Evolutionary conservation across 2,329 filamentous ascomycete species (phyloP), one percentile per base, ranked within the genome.

Genomic region (Shiraia bambusicola): DNA sequence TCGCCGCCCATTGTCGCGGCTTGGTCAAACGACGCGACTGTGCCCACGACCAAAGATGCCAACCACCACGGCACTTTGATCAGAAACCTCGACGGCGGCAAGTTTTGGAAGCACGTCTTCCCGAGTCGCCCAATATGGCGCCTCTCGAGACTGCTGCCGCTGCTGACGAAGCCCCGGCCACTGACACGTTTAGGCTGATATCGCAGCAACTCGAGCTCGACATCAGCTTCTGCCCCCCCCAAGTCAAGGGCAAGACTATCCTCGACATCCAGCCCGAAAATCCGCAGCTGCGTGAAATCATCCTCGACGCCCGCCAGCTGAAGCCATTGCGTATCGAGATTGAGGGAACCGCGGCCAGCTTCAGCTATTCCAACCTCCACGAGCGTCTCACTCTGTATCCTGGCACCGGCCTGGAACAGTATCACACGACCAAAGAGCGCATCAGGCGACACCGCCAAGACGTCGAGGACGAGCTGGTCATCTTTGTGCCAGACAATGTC

Each of bases 171-270:
- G 52, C 59, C 45, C 53, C 59, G 52, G 47, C 56, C 45, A 55
- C 54, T 51, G 59, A 58, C 53, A 56, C 56, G 22, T 83, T 78
- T 59, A 74, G 75, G 34, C 74, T 97, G 43, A 78, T 88, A 40
- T 86, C 90, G 70, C 92, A 97, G 71, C 87, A 88, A 66, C 84
- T 98, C 35, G 85, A 90, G 58, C 76, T 98, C 46, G 91, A 97
- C 59, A 77, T 98, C 63, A 87, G 95, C 71, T 94, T 98, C 66
- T 78, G 80, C 51, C 81, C 80, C 39, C 85, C 84, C 69, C 80
- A 77, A 60, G 73, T 97, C 59, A 83, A 80, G 47, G 93, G 93
- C 36, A 85, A 81, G 50, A 88, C 87, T 7, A 86, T 91, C 54
- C 86, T 98, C 55, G 86, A 84, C 22, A 82, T 97, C 39, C 84